These are phyloP conservation scores for Leccinum boreale DNA, from an alignment of 768 basidiomycete genomes.

Conservation along the genomic window DNA sequence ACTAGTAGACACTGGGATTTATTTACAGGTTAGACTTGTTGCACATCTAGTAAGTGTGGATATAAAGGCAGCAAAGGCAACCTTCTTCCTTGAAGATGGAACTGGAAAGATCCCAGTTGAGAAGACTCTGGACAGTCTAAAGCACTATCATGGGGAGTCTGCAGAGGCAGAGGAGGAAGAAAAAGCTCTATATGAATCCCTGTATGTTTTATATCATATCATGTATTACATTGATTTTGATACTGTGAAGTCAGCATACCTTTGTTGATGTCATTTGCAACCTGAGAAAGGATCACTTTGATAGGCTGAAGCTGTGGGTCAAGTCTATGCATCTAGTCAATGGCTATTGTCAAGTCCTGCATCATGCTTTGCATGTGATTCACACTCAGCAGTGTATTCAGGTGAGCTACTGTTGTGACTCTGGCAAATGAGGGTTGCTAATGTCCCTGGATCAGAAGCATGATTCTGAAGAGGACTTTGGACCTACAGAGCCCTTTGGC, in stretches of 20 bases:
- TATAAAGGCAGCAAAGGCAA: neutral
- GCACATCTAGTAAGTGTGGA: conserved; percentile 36
- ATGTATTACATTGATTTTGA: neutral
- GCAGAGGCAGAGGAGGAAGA: conserved; percentile 14
- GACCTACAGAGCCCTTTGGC: neutral
- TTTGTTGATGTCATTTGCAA: conserved; percentile 16
- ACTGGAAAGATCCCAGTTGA: conserved; percentile 25
- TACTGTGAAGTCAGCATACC: conserved; percentile 15
- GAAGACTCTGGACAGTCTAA: neutral
- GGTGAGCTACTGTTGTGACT: conserved; percentile 4
- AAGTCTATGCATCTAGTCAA: conserved; percentile 10
- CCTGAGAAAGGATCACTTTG: neutral
- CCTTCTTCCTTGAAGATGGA: conserved; percentile 38
- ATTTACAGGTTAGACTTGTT: conserved; percentile 45
- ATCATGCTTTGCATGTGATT: conserved; percentile 26
- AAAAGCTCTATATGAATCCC: neutral
- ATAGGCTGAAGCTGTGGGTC: conserved; percentile 9
- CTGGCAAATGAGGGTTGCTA: neutral
- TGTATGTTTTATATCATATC: conserved; percentile 15
- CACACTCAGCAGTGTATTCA: conserved; percentile 5
- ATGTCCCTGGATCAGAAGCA: conserved; percentile 5
- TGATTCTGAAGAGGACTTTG: neutral
- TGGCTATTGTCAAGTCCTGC: conserved; percentile 26
- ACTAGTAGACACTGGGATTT: conserved; percentile 15
- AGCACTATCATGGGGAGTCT: neutral